Evolutionary conservation across 1,284 basidiomycete genomes (phyloP).

Genomic region (Neonothopanus nambi): DNA sequence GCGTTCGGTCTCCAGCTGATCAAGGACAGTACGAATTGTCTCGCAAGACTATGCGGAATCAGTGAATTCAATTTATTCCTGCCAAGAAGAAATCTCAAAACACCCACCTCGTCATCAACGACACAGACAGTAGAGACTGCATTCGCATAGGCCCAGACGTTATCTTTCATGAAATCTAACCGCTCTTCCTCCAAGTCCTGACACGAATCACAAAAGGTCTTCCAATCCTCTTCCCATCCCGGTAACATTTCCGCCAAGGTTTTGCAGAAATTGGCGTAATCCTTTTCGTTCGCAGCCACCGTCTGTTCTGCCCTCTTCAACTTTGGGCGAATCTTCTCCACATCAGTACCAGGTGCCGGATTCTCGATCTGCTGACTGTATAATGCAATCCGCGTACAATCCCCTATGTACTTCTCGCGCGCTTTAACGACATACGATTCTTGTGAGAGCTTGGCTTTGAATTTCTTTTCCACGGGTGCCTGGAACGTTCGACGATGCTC

Average conservation of each 20-base stretch:
- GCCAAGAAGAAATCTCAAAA: constrained; percentile 9
- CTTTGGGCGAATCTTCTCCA: constrained; percentile 69
- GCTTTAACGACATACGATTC: constrained; percentile 67
- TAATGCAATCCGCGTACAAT: constrained; percentile 75
- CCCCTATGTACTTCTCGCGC: constrained; percentile 72
- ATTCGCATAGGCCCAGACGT: constrained; percentile 80
- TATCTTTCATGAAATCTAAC: constrained; percentile 77
- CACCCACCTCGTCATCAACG: constrained; percentile 71
- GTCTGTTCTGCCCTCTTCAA: constrained; percentile 72
- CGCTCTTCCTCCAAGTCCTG: constrained; percentile 84
- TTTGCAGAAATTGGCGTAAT: constrained; percentile 69
- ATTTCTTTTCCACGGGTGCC: constrained; percentile 61
- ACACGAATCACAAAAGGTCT: constrained; percentile 70
- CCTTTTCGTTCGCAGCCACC: constrained; percentile 68
- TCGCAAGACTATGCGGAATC: constrained; percentile 58
- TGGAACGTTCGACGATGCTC: constrained; percentile 55
- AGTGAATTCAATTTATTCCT: background rate
- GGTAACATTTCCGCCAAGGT: constrained; percentile 62
- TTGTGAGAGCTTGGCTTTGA: constrained; percentile 63
- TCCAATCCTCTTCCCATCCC: constrained; percentile 80
- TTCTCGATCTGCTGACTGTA: constrained; percentile 73
- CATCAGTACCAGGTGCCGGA: constrained; percentile 64
- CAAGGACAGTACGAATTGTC: constrained; percentile 59
- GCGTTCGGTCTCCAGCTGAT: constrained; percentile 58
- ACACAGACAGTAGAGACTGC: constrained; percentile 79